phyloP scores from a whole-genome alignment of 2,329 filamentous ascomycete genomes.

The Stagonosporopsis vannaccii region DNA sequence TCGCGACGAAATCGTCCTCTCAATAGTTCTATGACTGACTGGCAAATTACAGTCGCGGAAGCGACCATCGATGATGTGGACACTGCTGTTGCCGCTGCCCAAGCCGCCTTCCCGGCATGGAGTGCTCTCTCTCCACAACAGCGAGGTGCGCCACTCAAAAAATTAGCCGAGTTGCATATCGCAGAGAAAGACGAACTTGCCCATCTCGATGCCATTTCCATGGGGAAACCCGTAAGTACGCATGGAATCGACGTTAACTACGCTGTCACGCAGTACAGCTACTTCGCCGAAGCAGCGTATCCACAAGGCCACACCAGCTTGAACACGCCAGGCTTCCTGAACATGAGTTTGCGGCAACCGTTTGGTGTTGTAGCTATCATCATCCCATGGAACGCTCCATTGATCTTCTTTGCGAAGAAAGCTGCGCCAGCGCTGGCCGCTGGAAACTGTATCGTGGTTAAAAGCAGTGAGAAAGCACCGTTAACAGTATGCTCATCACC shows the following conservation, averaged over 20 bases:
- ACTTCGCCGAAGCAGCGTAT: conserved; percentile 77
- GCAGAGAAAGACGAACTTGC: conserved; percentile 73
- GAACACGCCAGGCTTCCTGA: conserved; percentile 52
- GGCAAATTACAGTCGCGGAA: conserved; percentile 25
- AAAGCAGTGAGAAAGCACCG: conserved; percentile 55
- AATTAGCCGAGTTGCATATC: conserved; percentile 49
- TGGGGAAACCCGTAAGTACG: conserved; percentile 83
- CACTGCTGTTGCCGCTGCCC: conserved; percentile 33
- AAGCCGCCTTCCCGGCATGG: conserved; percentile 39
- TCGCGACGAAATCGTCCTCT: neutral
- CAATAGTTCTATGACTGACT: neutral
- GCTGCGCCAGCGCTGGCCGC: conserved; percentile 35
- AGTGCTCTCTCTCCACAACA: conserved; percentile 46
- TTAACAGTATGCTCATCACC: conserved; percentile 67
- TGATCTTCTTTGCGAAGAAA: conserved; percentile 39
- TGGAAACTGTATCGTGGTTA: conserved; percentile 38
- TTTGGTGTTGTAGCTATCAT: conserved; percentile 81
- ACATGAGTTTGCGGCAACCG: conserved; percentile 78
- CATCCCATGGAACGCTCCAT: conserved; percentile 64
- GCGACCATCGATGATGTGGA: conserved; percentile 36
- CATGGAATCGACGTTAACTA: conserved; percentile 76
- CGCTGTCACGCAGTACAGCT: conserved; percentile 79
- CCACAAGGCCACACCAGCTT: conserved; percentile 81
- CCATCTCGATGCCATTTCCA: conserved; percentile 81
- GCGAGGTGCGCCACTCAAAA: conserved; percentile 53